Evolutionary conservation across 2,329 filamentous ascomycete genomes (phyloP).

Genomic region (Aspergillus calidoustus): DNA sequence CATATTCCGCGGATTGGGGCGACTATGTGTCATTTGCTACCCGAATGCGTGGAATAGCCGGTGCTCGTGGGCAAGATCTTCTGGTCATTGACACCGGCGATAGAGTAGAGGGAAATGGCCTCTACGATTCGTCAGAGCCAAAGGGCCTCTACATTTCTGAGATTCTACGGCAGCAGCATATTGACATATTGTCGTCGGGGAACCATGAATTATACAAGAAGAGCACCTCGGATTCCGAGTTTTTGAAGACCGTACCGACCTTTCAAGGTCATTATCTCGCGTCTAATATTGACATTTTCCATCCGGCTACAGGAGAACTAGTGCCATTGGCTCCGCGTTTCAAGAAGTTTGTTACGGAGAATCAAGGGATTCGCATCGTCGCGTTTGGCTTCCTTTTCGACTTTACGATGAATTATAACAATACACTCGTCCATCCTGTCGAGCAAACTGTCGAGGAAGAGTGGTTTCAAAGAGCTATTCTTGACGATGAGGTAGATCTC

Average conservation of each 20-base stretch:
- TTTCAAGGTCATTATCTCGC: conserved; percentile 82
- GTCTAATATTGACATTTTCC: conserved; percentile 88
- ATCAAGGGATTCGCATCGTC: conserved; percentile 79
- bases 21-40: conserved; percentile 94
- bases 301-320: conserved; percentile 70
- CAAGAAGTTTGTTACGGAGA: conserved; percentile 89
- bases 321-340: conserved; percentile 81
- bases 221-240: conserved; percentile 78
- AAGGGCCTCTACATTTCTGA: conserved; percentile 89
- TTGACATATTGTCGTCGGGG: conserved; percentile 84
- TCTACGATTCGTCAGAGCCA: conserved; percentile 87
- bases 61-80: conserved; percentile 78
- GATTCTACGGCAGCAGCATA: conserved; percentile 78
- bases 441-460: conserved; percentile 77
- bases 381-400: conserved; percentile 96
- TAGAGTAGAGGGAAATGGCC: conserved; percentile 88
- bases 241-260: conserved; percentile 77
- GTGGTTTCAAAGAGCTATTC: conserved; percentile 88
- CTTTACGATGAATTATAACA: conserved; percentile 88
- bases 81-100: conserved; percentile 96
- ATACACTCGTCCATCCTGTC: conserved; percentile 81
- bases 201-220: conserved; percentile 94
- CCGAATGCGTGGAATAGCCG: conserved; percentile 78
- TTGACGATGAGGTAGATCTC: conserved; percentile 77
- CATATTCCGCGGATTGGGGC: conserved; percentile 96